Conservation (phyloP, 2,329 filamentous ascomycete genomes). For the Exophiala aquamarina region DNA sequence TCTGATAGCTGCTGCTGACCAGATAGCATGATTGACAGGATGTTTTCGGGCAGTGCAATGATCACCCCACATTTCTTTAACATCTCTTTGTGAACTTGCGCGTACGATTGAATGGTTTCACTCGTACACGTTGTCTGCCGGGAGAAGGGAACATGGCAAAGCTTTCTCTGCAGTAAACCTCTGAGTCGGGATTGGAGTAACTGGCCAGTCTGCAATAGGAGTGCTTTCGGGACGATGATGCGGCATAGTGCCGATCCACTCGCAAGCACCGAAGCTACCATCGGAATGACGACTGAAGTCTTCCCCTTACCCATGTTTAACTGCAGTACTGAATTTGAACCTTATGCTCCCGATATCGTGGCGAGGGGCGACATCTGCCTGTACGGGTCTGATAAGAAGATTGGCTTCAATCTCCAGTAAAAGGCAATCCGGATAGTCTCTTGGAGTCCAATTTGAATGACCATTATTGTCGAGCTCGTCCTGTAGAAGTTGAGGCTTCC, state of each 20-base stretch:
- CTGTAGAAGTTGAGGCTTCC: conserved; percentile 20
- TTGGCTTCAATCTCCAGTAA: conserved; percentile 65
- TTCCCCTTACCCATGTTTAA: conserved; percentile 73
- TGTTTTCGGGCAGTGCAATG: conserved; percentile 63
- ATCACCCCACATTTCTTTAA: conserved; percentile 53
- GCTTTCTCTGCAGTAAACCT: conserved; percentile 42
- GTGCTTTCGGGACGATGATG: conserved; percentile 61
- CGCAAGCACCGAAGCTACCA: conserved; percentile 56
- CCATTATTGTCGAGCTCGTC: conserved; percentile 49
- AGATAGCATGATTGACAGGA: conserved; percentile 65
- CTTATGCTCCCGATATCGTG: conserved; percentile 50
- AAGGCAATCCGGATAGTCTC: conserved; percentile 58
- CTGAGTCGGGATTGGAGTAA: conserved; percentile 51
- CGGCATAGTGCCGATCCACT: conserved; percentile 53
- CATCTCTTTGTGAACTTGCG: conserved; percentile 45
- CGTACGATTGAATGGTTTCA: conserved; percentile 38
- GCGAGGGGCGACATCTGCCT: conserved; percentile 57
- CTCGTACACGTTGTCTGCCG: conserved; percentile 38
- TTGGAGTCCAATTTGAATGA: conserved; percentile 57
- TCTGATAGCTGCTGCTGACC: conserved; percentile 51
- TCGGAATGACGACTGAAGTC: conserved; percentile 67
- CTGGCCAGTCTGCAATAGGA: conserved; percentile 61
- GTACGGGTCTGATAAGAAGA: conserved; percentile 60
- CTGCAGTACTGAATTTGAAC: conserved; percentile 59
- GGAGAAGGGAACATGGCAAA: conserved; percentile 49